Evolutionary conservation across 202 grass and related monocot species (phyloP).

Genomic region (Panicum virgatum): DNA sequence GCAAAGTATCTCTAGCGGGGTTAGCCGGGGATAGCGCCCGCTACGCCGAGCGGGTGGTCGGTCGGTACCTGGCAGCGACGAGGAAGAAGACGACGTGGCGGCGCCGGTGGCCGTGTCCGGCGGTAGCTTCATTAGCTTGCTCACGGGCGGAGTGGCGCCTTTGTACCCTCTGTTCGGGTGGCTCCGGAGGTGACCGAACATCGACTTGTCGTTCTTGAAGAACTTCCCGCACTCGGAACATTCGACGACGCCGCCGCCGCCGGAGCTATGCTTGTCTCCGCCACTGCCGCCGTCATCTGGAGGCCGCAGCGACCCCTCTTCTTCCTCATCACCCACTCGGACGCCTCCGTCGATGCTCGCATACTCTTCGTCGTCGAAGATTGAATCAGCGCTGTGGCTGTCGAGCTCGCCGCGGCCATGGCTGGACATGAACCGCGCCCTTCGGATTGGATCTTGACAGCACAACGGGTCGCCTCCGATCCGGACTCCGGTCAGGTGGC

Average conservation of each 20-base stretch:
- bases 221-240: conserved; percentile 31
- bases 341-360: not conserved
- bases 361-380: not conserved
- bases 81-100: not conserved
- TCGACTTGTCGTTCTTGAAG: conserved; percentile 43
- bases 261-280: not conserved
- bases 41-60: not conserved
- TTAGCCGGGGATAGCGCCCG: not conserved
- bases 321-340: not conserved
- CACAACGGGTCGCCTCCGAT: not conserved
- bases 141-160: conserved; percentile 27
- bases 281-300: not conserved
- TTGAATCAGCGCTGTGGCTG: not conserved
- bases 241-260: not conserved
- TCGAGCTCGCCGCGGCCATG: not conserved
- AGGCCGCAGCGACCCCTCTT: not conserved
- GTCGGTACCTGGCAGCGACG: not conserved
- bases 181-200: conserved; percentile 41
- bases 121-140: not conserved
- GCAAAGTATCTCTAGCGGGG: not conserved
- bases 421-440: conserved; percentile 14
- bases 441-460: conserved; percentile 33
- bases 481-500: not conserved
- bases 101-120: too few relatives aligned
- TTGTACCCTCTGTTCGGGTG: conserved; percentile 44